Conservation (phyloP, 495 filamentous ascomycete genomes). For the Evernia prunastri region DNA sequence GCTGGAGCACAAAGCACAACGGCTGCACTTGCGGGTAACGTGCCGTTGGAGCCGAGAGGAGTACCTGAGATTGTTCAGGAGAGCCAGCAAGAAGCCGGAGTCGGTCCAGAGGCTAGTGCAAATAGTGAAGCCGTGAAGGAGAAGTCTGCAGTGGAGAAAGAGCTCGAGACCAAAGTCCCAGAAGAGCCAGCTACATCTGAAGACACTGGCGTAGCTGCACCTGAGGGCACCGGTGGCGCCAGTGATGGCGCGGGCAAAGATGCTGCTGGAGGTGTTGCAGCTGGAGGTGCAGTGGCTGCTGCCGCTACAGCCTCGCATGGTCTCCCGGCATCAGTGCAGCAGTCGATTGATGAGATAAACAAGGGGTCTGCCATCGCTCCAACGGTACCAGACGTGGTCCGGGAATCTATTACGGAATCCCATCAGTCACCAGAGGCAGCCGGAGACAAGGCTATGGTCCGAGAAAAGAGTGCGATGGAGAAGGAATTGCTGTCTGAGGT, state of each 20-base stretch:
- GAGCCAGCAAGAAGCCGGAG: constrained; percentile 55
- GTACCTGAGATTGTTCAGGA: constrained; percentile 63
- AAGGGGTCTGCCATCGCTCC: constrained; percentile 30
- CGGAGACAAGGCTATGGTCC: constrained; percentile 57
- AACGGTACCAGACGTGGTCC: constrained; percentile 64
- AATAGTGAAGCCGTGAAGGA: constrained; percentile 50
- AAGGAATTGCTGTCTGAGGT: constrained; percentile 56
- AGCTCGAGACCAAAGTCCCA: constrained; percentile 53
- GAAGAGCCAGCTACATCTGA: constrained; percentile 52
- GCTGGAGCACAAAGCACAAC: constrained; percentile 32
- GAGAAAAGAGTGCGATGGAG: constrained; percentile 73
- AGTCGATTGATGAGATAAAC: constrained; percentile 32
- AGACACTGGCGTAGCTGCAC: constrained; percentile 45
- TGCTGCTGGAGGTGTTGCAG: constrained; percentile 37
- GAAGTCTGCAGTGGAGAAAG: constrained; percentile 55
- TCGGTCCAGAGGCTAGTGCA: constrained; percentile 54
- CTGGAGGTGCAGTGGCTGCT: constrained; percentile 33
- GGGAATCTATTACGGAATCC: constrained; percentile 62
- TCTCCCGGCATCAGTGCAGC: constrained; percentile 23
- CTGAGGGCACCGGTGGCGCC: constrained; percentile 46
- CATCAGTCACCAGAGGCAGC: constrained; percentile 63
- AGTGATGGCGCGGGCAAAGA: constrained; percentile 30
- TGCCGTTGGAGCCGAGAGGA: constrained; percentile 35
- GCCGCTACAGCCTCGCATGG: constrained; percentile 33
- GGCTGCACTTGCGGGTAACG: constrained; percentile 54